These are phyloP conservation scores for Flammula alnicola DNA, from an alignment of 1,284 basidiomycete species.

Conservation along the genomic window DNA sequence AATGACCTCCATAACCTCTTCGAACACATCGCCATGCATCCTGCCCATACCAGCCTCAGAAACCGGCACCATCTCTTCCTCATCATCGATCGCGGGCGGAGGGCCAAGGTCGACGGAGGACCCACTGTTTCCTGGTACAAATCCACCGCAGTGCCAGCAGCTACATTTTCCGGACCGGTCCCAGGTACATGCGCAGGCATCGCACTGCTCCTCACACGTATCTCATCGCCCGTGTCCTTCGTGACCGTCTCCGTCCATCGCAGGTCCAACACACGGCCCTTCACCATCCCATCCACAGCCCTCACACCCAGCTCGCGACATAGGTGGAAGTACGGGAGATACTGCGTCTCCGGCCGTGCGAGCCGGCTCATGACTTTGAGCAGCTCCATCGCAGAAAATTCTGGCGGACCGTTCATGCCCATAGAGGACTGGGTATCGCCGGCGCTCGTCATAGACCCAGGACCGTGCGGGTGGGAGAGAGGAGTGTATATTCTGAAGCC, in stretches of 20 bases:
- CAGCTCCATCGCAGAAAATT: conserved; percentile 74
- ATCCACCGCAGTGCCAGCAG: conserved; percentile 2
- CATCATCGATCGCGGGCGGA: conserved; percentile 33
- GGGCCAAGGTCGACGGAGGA: conserved; percentile 17
- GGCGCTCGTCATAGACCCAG: conserved; percentile 25
- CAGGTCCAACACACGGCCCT: conserved; percentile 72
- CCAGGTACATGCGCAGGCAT: conserved; percentile 4
- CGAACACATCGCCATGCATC: conserved; percentile 37
- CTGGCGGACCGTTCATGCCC: conserved; percentile 38
- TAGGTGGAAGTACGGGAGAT: conserved; percentile 76
- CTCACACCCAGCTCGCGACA: conserved; percentile 78
- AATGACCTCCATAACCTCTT: conserved; percentile 56
- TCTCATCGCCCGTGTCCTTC: conserved; percentile 42
- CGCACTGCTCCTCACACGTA: conserved; percentile 26
- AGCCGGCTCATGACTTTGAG: conserved; percentile 77
- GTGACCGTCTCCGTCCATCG: conserved; percentile 76
- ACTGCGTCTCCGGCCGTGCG: conserved; percentile 59
- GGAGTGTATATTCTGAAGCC: conserved; percentile 72
- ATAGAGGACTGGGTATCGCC: conserved; percentile 16
- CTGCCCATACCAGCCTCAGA: conserved; percentile 33
- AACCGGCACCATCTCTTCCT: conserved; percentile 52
- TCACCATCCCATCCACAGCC: conserved; percentile 82
- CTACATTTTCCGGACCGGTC: neutral
- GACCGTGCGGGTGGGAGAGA: conserved; percentile 41
- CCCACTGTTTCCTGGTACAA: neutral